These are phyloP conservation scores for Medakamo hakoo DNA, from an alignment of 139 green algal species.

Conservation along the genomic window DNA sequence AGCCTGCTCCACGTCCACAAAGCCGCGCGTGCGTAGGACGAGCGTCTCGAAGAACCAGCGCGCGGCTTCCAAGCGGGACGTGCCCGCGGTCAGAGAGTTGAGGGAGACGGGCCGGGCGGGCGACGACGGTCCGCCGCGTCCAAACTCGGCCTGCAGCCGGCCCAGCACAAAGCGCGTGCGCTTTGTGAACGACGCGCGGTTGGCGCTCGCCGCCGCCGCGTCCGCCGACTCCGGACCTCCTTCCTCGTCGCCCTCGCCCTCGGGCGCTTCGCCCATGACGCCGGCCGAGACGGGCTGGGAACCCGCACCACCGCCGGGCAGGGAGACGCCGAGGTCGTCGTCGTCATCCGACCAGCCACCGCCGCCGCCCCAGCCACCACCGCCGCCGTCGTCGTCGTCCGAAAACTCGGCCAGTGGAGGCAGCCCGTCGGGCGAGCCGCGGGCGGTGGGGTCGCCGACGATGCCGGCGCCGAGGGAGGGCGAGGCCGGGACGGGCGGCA, in stretches of 20 bases:
- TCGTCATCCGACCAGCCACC: conserved; percentile 2
- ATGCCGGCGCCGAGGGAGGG: background rate
- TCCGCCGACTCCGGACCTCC: background rate
- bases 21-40: conserved; percentile 34
- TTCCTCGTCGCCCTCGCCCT: background rate
- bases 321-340: background rate
- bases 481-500: background rate
- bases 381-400: background rate
- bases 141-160: background rate
- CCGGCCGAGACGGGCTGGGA: background rate
- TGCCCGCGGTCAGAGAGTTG: conserved; percentile 17
- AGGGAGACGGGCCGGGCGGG: conserved; percentile 8
- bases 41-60: conserved; percentile 51
- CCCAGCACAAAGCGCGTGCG: background rate
- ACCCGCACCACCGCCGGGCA: no score
- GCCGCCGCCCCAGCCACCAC: background rate
- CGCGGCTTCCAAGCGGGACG: conserved; percentile 11
- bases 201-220: background rate
- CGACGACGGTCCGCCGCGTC: background rate
- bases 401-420: conserved; percentile 1
- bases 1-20: conserved; percentile 33
- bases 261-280: conserved; percentile 2
- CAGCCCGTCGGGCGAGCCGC: background rate
- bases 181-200: background rate
- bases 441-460: background rate